These are phyloP conservation scores for Fusarium musae DNA, from an alignment of 2,329 filamentous ascomycete genomes.

Conservation along the genomic window DNA sequence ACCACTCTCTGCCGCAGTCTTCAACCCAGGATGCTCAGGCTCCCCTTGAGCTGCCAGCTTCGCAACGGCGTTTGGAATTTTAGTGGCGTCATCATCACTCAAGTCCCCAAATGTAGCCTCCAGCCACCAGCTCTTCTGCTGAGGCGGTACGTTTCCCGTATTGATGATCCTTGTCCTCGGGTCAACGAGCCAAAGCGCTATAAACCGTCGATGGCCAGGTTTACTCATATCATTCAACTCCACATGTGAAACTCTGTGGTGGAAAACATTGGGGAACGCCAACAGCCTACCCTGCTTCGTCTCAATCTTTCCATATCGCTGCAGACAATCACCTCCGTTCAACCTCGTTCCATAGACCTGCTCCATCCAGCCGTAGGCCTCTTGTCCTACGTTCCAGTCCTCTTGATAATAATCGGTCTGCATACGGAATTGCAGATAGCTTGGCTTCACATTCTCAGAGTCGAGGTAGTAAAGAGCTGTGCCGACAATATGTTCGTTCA, in stretches of 20 bases:
- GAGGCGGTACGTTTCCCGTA: constrained; percentile 50
- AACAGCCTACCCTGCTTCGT: constrained; percentile 30
- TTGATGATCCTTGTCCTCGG: constrained; percentile 53
- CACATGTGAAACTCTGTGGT: constrained; percentile 51
- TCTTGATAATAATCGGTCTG: background rate
- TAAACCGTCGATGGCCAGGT: constrained; percentile 62
- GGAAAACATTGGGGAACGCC: constrained; percentile 38
- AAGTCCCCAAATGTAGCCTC: constrained; percentile 15
- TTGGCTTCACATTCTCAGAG: constrained; percentile 36
- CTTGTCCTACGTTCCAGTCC: background rate
- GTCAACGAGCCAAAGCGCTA: constrained; percentile 66
- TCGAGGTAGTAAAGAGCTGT: constrained; percentile 45
- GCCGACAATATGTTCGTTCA: constrained; percentile 45
- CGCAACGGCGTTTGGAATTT: background rate
- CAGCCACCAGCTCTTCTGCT: constrained; percentile 48
- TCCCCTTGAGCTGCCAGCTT: background rate
- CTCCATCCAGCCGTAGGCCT: constrained; percentile 13
- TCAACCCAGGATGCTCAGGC: background rate
- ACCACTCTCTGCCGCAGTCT: background rate
- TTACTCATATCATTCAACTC: constrained; percentile 57
- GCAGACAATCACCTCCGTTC: background rate
- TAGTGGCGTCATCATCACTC: background rate
- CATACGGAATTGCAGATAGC: constrained; percentile 36
- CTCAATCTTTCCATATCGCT: constrained; percentile 34
- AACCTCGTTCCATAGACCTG: constrained; percentile 2